These are phyloP conservation scores for Fusarium sp. DNA, from an alignment of 2,329 filamentous ascomycete species.

Conservation along the genomic window DNA sequence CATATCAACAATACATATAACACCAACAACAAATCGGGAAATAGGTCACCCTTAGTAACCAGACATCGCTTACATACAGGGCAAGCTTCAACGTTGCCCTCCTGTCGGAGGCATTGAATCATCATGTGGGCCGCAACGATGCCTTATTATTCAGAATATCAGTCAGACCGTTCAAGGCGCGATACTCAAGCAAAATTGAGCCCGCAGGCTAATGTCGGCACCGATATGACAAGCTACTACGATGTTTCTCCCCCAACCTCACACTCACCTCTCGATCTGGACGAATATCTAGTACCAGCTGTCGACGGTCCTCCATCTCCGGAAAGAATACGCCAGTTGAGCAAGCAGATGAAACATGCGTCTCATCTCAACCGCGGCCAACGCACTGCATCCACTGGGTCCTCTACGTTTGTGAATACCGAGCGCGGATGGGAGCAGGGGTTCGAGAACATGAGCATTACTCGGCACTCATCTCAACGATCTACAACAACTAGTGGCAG, in stretches of 20 bases:
- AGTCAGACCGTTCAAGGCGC: constrained; percentile 39
- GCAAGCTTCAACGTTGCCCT: constrained; percentile 48
- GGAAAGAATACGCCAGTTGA: constrained; percentile 68
- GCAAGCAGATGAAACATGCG: constrained; percentile 67
- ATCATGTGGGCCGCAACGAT: constrained; percentile 46
- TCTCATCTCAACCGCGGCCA: constrained; percentile 56
- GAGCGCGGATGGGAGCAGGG: constrained; percentile 64
- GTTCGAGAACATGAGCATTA: constrained; percentile 62
- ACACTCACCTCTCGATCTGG: constrained; percentile 44
- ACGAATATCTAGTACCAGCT: constrained; percentile 66
- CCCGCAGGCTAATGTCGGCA: constrained; percentile 13
- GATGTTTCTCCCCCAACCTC: constrained; percentile 31
- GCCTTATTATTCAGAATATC: constrained; percentile 44
- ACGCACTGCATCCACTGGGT: constrained; percentile 63
- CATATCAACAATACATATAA: constrained; percentile 5
- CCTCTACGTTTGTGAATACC: constrained; percentile 60
- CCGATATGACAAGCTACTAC: constrained; percentile 24
- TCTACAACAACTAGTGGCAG: constrained; percentile 64
- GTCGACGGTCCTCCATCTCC: constrained; percentile 72
- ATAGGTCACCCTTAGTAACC: constrained; percentile 16
- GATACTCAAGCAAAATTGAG: constrained; percentile 33
- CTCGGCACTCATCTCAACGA: constrained; percentile 66
- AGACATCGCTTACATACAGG: constrained; percentile 43
- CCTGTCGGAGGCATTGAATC: constrained; percentile 40
- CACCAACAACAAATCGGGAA: constrained; percentile 38